Conservation (phyloP, 2,329 filamentous ascomycete genomes). For the Fusarium humuli region DNA sequence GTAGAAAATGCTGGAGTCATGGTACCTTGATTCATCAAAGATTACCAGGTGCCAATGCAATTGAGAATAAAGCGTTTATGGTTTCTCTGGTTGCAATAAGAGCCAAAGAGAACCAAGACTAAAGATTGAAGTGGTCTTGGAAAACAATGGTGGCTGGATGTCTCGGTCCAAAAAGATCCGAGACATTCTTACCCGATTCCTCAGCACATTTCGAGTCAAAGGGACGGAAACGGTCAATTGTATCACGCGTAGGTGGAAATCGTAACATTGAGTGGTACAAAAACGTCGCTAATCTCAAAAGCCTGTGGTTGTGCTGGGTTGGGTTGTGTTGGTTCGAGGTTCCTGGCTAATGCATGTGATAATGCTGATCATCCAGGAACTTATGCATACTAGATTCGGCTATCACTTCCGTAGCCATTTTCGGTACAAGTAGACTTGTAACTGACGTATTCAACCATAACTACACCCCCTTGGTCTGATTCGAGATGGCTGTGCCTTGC, state of each 20-base stretch:
- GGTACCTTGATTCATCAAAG: not conserved
- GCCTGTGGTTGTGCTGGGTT: not conserved
- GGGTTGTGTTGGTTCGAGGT: not conserved
- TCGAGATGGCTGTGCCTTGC: not conserved
- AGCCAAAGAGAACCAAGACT: not conserved
- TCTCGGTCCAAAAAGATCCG: constrained; percentile 1
- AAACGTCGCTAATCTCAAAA: not conserved
- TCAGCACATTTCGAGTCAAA: not conserved
- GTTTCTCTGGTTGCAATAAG: not conserved
- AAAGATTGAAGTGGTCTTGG: not conserved
- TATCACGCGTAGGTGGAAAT: not conserved
- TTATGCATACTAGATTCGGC: not conserved
- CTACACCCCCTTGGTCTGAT: not conserved
- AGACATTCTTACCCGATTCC: constrained; percentile 17
- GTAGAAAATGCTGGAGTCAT: not conserved
- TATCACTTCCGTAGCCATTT: not conserved
- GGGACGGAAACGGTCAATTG: not conserved
- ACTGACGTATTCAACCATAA: not conserved
- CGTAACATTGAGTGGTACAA: not conserved
- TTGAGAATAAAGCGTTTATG: not conserved
- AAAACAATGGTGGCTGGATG: not conserved
- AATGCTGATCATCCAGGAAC: not conserved
- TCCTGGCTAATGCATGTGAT: not conserved
- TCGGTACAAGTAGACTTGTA: not conserved
- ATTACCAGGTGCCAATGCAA: not conserved